Evolutionary conservation across 2,329 filamentous ascomycete species (phyloP).

Genomic region (Beauveria bassiana): DNA sequence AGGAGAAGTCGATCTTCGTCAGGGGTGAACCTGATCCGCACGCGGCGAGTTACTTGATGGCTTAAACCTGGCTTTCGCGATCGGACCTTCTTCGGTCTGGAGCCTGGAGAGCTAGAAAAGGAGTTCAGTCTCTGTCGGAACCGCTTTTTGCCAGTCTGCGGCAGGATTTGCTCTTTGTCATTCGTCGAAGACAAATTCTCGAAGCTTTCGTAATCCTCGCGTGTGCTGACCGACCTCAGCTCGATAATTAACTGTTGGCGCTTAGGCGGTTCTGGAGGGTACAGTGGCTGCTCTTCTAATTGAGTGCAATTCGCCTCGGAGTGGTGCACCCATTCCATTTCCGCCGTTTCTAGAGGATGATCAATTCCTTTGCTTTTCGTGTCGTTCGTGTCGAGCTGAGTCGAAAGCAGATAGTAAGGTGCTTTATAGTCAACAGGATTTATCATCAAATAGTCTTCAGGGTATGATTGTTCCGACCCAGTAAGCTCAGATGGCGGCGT

Average conservation of each 20-base stretch:
- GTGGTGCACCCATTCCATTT: background rate
- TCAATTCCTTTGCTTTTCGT: background rate
- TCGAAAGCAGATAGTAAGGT: background rate
- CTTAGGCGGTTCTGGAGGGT: background rate
- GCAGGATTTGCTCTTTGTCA: background rate
- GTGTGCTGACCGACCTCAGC: background rate
- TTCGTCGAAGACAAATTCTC: background rate
- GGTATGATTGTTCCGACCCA: background rate
- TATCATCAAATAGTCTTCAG: background rate
- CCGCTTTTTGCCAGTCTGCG: too few relatives aligned
- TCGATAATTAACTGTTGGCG: background rate
- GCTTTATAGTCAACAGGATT: background rate
- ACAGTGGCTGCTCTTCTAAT: background rate
- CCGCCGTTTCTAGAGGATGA: background rate
- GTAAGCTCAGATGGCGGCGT: too few relatives aligned
- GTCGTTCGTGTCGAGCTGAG: background rate
- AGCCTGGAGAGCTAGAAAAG: too few relatives aligned
- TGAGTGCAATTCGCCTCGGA: background rate
- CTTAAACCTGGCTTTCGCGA: background rate
- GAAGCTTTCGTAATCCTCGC: background rate
- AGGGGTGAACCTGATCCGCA: background rate
- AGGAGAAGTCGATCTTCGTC: background rate
- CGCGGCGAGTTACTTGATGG: background rate
- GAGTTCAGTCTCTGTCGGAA: constrained; percentile 8
- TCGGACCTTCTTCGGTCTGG: background rate